phyloP scores from a whole-genome alignment of 306 rosid species.

The Calophaca sinica region DNA sequence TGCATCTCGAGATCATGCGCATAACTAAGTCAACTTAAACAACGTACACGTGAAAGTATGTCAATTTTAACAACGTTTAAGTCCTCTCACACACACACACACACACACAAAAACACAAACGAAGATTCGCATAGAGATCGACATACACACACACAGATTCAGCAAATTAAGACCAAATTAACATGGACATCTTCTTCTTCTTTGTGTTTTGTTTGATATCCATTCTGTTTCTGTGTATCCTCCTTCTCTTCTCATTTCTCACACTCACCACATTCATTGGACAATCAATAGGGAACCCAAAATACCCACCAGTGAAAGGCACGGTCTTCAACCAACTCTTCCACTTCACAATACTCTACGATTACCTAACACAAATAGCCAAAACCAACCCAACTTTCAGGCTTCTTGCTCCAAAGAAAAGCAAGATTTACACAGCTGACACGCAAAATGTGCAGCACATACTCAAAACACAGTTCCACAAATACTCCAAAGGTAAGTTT shows the following conservation, averaged over 20 bases:
- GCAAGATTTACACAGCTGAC: conserved; percentile 62
- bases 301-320: conserved; percentile 71
- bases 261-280: conserved; percentile 49
- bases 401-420: conserved; percentile 50
- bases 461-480: conserved; percentile 52
- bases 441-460: conserved; percentile 61
- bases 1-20: neutral
- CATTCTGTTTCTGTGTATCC: conserved; percentile 39
- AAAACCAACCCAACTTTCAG: conserved; percentile 56
- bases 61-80: too few species aligned
- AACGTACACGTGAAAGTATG: too few species aligned
- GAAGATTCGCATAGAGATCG: too few species aligned
- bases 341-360: conserved; percentile 58
- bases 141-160: too few species aligned
- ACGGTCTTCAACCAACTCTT: conserved; percentile 57
- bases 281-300: conserved; percentile 62
- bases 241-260: conserved; percentile 49
- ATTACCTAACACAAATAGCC: conserved; percentile 53
- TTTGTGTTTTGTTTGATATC: neutral
- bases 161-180: too few species aligned
- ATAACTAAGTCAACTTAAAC: too few species aligned
- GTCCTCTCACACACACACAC: too few species aligned
- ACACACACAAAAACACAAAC: too few species aligned
- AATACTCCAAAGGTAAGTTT: conserved; percentile 63
- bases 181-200: conserved; percentile 9